These are phyloP conservation scores for Phoma sp. DNA, from an alignment of 2,329 filamentous ascomycete genomes.

Conservation along the genomic window DNA sequence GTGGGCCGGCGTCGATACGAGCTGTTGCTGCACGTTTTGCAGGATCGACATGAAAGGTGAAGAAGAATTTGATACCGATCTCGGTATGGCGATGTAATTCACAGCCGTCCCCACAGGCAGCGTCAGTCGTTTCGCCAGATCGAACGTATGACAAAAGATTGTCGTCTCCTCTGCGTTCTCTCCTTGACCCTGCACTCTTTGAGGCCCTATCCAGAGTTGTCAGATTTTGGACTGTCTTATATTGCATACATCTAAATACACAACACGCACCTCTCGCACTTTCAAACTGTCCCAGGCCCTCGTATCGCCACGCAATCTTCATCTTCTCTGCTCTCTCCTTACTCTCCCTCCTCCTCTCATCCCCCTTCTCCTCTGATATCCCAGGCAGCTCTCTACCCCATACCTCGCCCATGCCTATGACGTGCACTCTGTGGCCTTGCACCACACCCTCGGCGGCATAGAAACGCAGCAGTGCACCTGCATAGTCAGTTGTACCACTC, in stretches of 20 bases:
- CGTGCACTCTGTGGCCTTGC: conserved; percentile 87
- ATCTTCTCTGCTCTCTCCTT: conserved; percentile 67
- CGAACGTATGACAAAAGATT: conserved; percentile 59
- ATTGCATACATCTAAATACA: conserved; percentile 30
- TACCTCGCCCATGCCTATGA: conserved; percentile 77
- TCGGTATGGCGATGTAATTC: conserved; percentile 59
- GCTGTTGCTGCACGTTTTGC: conserved; percentile 63
- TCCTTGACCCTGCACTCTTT: conserved; percentile 22
- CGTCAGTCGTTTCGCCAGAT: conserved; percentile 58
- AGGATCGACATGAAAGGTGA: conserved; percentile 72
- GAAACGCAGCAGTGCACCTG: conserved; percentile 81
- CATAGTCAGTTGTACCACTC: conserved; percentile 91
- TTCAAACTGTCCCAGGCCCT: conserved; percentile 76
- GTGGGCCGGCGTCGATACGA: conserved; percentile 58
- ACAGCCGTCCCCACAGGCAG: conserved; percentile 50
- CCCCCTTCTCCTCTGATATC: conserved; percentile 57
- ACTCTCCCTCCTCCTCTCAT: conserved; percentile 32
- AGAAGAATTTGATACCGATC: conserved; percentile 59
- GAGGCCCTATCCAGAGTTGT: conserved; percentile 21
- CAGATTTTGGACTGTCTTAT: conserved; percentile 19
- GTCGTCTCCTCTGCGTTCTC: conserved; percentile 59
- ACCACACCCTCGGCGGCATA: conserved; percentile 93
- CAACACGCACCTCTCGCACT: conserved; percentile 66
- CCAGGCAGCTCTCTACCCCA: conserved; percentile 89
- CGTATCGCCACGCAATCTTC: conserved; percentile 99